Evolutionary conservation across 78 protist genomes (phyloP).

Genomic region (Dictyostelium discoideum): dicty_2.7 NC_007091.3:2853001-2853500

Average conservation of each 20-base stretch:
- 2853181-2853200: not conserved
- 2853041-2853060: not conserved
- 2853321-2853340: not conserved
- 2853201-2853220: too few relatives aligned
- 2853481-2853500: not conserved
- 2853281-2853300: not conserved
- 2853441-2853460: not conserved
- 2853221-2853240: not conserved
- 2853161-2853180: slow-evolving; percentile 20
- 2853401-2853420: slow-evolving; percentile 7
- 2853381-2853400: not conserved
- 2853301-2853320: not conserved
- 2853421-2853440: not conserved
- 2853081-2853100: not conserved
- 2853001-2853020: not conserved
- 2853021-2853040: not conserved
- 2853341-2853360: slow-evolving; percentile 11
- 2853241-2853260: not conserved
- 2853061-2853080: not conserved
- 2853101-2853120: not conserved
- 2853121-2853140: not conserved
- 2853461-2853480: not conserved
- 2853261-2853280: not conserved
- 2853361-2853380: not conserved
- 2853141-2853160: slow-evolving; percentile 43